A percentile compares a stretch with the other conserved stretches of the same genome.
These are phyloP conservation scores for Silene noctiflora DNA, from an alignment of 179 eudicot genomes.

Conservation along the genomic window DNA sequence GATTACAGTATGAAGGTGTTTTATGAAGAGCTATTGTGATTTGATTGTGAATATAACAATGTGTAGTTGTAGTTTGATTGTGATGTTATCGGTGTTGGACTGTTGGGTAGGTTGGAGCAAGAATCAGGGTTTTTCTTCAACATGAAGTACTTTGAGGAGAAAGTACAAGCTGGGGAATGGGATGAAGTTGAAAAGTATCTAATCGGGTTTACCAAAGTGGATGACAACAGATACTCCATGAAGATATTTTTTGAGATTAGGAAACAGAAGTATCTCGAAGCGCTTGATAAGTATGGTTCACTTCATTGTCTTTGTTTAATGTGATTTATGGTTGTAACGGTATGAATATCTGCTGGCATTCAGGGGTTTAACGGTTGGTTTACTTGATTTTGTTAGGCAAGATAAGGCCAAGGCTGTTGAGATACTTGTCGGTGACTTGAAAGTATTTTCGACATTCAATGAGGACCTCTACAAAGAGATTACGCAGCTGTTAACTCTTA, in stretches of 20 bases:
- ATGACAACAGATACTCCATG: conserved; percentile 83
- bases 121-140: conserved; percentile 87
- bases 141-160: conserved; percentile 85
- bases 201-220: conserved; percentile 79
- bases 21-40: neutral
- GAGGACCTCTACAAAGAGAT: conserved; percentile 73
- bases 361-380: neutral
- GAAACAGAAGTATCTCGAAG: conserved; percentile 87
- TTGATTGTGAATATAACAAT: neutral
- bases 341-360: neutral
- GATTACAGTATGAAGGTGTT: neutral
- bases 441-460: conserved; percentile 77
- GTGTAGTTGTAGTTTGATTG: neutral
- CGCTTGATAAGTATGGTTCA: conserved; percentile 57
- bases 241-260: conserved; percentile 82
- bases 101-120: conserved; percentile 60
- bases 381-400: conserved; percentile 41
- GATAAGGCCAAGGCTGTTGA: conserved; percentile 71
- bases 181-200: conserved; percentile 86
- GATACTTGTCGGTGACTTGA: conserved; percentile 68
- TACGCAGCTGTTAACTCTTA: conserved; percentile 66
- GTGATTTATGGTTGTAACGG: neutral
- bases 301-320: no score
- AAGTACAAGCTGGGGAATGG: conserved; percentile 83
- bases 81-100: neutral